These are phyloP conservation scores for Lathyrus oleraceus DNA, from an alignment of 306 rosid species.

Conservation along the genomic window DNA sequence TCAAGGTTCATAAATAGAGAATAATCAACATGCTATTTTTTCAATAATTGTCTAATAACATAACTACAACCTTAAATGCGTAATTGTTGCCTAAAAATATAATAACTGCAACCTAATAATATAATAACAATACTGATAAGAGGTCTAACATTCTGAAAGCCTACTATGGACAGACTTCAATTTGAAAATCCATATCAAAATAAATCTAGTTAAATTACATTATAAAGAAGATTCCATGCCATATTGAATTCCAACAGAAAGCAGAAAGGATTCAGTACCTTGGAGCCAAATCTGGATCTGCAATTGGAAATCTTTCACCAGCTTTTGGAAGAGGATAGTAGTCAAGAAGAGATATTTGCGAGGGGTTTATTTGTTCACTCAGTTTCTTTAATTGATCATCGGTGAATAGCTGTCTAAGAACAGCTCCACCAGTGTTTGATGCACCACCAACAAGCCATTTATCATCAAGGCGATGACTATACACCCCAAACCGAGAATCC, in stretches of 20 bases:
- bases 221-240: background rate
- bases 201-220: background rate
- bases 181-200: background rate
- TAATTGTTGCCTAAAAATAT: no score
- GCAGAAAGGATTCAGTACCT: constrained; percentile 49
- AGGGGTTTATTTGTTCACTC: constrained; percentile 75
- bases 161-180: constrained; percentile 4
- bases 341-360: constrained; percentile 62
- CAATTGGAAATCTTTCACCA: constrained; percentile 90
- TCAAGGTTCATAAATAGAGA: no score
- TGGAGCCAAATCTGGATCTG: constrained; percentile 76
- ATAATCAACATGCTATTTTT: no score
- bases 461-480: constrained; percentile 96
- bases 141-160: background rate
- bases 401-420: constrained; percentile 75
- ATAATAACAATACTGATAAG: no score
- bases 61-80: no score
- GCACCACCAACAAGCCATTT: constrained; percentile 99
- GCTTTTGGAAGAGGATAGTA: constrained; percentile 76
- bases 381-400: constrained; percentile 67
- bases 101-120: no score
- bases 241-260: constrained; percentile 4
- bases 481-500: constrained; percentile 91
- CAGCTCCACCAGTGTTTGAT: constrained; percentile 92
- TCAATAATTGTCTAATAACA: no score